Evolutionary conservation across 1,284 basidiomycete genomes (phyloP).

Genomic region (Volvariella surrecta): DNA sequence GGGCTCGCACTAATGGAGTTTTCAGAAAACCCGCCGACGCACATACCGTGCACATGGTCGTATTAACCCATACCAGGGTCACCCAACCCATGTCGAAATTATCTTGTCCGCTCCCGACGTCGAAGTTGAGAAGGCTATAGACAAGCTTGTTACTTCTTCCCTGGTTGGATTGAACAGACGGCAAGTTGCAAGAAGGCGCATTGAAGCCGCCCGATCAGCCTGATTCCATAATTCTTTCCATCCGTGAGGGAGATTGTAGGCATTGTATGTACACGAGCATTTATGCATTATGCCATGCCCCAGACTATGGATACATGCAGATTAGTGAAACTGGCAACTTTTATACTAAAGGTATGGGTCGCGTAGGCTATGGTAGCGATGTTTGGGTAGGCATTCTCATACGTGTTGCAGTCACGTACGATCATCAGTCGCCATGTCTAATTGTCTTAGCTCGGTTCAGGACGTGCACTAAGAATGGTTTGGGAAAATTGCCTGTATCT

Average conservation of each 20-base stretch:
- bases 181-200: slow-evolving; percentile 76
- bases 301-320: too few relatives aligned
- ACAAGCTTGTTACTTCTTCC: slow-evolving; percentile 53
- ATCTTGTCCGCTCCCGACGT: slow-evolving; percentile 74
- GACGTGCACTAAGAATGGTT: too few relatives aligned
- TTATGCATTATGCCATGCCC: slow-evolving; percentile 14
- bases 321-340: too few relatives aligned
- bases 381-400: too few relatives aligned
- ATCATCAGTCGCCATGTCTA: too few relatives aligned
- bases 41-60: slow-evolving; percentile 86
- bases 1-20: slow-evolving; percentile 4
- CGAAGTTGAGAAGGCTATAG: slow-evolving; percentile 86
- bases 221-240: slow-evolving; percentile 14
- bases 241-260: background rate
- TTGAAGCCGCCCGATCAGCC: slow-evolving; percentile 61
- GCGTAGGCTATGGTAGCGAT: too few relatives aligned
- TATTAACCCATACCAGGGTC: slow-evolving; percentile 35
- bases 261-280: slow-evolving; percentile 4
- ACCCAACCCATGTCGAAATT: slow-evolving; percentile 80
- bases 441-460: too few relatives aligned
- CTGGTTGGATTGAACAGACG: slow-evolving; percentile 69
- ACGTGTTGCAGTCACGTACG: too few relatives aligned
- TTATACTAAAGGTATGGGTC: too few relatives aligned
- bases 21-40: slow-evolving; percentile 95
- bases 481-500: too few relatives aligned